Conservation (phyloP, 2,329 filamentous ascomycete genomes). For the Trichoderma sp. region DNA sequence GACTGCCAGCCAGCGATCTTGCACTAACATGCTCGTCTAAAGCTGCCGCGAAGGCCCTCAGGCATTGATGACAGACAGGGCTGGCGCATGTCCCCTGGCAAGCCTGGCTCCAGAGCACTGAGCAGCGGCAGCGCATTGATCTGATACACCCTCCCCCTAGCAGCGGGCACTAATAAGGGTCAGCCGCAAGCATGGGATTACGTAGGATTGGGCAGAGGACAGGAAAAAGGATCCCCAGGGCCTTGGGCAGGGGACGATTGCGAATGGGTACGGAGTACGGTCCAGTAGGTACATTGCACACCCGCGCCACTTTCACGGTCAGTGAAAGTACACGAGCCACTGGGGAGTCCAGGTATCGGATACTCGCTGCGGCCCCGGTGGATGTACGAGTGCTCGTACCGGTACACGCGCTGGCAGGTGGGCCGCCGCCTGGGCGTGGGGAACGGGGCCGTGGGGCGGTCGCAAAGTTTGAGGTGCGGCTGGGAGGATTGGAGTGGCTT, state of each 20-base stretch:
- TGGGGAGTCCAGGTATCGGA: neutral
- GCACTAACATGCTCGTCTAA: neutral
- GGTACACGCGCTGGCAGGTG: neutral
- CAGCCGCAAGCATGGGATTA: slow-evolving; percentile 13
- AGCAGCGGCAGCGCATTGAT: neutral
- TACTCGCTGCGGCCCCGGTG: neutral
- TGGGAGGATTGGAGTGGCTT: neutral
- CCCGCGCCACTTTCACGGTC: neutral
- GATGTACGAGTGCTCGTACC: neutral
- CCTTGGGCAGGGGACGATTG: neutral
- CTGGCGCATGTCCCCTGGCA: neutral
- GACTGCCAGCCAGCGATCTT: neutral
- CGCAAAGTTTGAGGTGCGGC: neutral
- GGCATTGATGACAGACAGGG: slow-evolving; percentile 1
- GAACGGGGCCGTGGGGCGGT: slow-evolving; percentile 8
- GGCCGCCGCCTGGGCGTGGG: neutral
- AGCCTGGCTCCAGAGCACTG: neutral
- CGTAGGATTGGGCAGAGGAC: neutral
- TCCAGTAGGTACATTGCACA: neutral
- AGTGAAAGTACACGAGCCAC: neutral
- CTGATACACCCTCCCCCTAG: neutral
- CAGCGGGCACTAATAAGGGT: slow-evolving; percentile 18
- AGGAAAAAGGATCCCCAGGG: neutral
- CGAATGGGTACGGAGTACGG: neutral
- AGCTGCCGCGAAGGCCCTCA: neutral